Evolutionary conservation across 2,329 filamentous ascomycete species (phyloP).

Genomic region (Cladosporium sp.): DNA sequence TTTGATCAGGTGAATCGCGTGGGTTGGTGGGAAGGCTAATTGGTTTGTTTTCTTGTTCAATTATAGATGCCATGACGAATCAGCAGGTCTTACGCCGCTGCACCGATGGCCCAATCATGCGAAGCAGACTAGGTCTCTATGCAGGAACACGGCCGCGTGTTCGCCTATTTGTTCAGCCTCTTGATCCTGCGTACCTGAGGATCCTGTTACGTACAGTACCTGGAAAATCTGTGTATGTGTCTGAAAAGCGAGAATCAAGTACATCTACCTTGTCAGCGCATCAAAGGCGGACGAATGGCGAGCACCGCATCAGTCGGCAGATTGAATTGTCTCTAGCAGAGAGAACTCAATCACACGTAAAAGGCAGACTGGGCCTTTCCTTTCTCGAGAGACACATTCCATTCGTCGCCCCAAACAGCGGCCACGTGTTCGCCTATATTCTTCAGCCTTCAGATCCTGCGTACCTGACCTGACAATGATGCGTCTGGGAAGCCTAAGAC

Average conservation of each 20-base stretch:
- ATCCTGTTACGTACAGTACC: background rate
- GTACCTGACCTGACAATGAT: background rate
- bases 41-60: background rate
- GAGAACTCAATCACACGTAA: background rate
- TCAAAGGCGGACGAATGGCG: background rate
- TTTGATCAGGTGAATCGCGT: background rate
- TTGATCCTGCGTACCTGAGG: background rate
- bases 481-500: background rate
- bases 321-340: background rate
- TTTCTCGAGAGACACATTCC: background rate
- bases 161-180: background rate
- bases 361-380: background rate
- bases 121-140: background rate
- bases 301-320: background rate
- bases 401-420: background rate
- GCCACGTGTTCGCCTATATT: background rate
- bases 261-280: too few species aligned
- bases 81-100: background rate
- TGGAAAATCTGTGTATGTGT: background rate
- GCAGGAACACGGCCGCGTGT: background rate
- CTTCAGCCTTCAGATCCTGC: background rate
- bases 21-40: background rate
- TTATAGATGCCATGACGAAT: background rate
- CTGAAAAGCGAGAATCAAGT: too few species aligned
- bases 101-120: background rate